Conservation (phyloP, 352 stramenopile genomes). For the Phytophthora niederhauseri region DNA sequence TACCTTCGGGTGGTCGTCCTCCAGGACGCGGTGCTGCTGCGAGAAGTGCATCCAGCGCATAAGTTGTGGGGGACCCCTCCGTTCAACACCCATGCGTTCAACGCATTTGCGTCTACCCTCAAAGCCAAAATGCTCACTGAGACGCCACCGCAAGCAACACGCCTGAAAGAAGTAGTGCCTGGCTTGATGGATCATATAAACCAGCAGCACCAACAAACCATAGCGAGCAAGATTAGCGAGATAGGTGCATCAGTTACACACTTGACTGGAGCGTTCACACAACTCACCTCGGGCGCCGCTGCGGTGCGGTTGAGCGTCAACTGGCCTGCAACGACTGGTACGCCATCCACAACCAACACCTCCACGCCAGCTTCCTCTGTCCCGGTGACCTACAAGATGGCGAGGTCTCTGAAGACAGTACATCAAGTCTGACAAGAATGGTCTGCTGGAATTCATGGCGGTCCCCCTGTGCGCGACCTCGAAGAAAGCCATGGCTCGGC, state of each 20-base stretch:
- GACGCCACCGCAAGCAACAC: constrained; percentile 4
- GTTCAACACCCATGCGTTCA: neutral
- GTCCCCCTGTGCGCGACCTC: neutral
- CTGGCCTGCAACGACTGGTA: neutral
- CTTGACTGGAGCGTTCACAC: constrained; percentile 1
- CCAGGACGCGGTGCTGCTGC: constrained; percentile 7
- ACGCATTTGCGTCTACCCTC: neutral
- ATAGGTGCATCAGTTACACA: neutral
- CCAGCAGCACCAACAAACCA: constrained; percentile 4
- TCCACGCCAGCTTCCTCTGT: too few species aligned
- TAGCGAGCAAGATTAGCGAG: constrained; percentile 6
- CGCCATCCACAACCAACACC: too few species aligned
- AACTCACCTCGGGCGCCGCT: constrained; percentile 11
- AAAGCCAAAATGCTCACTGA: constrained; percentile 9
- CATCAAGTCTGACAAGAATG: constrained; percentile 20
- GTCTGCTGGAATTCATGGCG: neutral
- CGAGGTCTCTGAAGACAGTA: constrained; percentile 7
- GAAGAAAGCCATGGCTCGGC: constrained; percentile 1
- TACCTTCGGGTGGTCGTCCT: neutral
- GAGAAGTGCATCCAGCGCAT: neutral
- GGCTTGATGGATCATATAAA: constrained; percentile 15
- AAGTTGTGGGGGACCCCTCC: neutral
- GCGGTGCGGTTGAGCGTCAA: constrained; percentile 4
- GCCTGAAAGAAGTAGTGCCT: constrained; percentile 4
- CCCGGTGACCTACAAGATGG: neutral